phyloP scores from a whole-genome alignment of 768 basidiomycete genomes.

The Exidia glandulosa region DNA sequence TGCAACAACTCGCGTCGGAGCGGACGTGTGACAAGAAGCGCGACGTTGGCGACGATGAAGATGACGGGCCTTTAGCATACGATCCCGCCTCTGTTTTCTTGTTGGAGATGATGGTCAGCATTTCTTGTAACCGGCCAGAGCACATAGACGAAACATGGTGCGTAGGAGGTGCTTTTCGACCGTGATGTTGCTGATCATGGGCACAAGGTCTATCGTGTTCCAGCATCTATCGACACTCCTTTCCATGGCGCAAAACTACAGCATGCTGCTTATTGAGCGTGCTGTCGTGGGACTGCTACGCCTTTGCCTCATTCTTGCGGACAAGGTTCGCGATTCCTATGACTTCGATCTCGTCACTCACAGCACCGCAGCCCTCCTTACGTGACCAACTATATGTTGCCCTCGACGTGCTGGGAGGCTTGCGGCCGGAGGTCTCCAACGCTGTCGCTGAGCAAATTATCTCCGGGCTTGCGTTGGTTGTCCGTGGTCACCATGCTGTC shows the following conservation, averaged over 20 bases:
- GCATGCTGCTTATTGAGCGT: constrained; percentile 83
- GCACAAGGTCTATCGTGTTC: constrained; percentile 82
- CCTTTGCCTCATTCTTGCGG: constrained; percentile 72
- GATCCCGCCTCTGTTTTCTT: constrained; percentile 94
- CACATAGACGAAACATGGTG: constrained; percentile 86
- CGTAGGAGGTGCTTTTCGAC: constrained; percentile 13
- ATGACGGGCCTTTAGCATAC: constrained; percentile 55
- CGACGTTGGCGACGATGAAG: constrained; percentile 28
- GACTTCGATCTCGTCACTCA: not conserved
- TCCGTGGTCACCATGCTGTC: constrained; percentile 65
- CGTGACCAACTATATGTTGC: constrained; percentile 93
- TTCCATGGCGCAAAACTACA: constrained; percentile 67
- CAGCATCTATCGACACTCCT: constrained; percentile 83
- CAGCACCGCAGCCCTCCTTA: constrained; percentile 48
- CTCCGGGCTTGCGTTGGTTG: constrained; percentile 63
- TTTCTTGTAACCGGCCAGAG: constrained; percentile 63
- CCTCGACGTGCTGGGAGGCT: constrained; percentile 75
- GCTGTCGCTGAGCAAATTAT: constrained; percentile 86
- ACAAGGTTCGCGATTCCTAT: constrained; percentile 38
- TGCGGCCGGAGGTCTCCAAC: constrained; percentile 65
- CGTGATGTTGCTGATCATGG: not conserved
- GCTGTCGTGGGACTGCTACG: constrained; percentile 83
- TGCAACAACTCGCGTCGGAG: constrained; percentile 85
- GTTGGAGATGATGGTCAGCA: constrained; percentile 88
- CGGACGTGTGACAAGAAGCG: constrained; percentile 54